Conservation (phyloP, 805 yeast species). For the Ogataea thermomethanolica region DNA sequence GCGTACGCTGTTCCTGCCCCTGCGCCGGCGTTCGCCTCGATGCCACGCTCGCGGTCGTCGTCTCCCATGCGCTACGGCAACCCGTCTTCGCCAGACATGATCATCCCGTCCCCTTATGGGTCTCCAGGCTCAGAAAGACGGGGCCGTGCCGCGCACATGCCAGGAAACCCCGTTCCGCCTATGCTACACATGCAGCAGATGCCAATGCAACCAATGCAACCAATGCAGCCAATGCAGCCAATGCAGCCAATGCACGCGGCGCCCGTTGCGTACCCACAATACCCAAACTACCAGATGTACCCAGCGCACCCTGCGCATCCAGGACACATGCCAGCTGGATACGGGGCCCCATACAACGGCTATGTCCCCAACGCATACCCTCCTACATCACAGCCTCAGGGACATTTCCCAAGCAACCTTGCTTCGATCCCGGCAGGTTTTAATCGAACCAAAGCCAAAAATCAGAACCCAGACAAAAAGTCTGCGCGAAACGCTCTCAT, state of each 20-base stretch:
- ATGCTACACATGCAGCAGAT: too few species aligned
- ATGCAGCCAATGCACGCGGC: conserved; percentile 2
- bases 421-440: background rate
- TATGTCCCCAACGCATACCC: too few species aligned
- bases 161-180: too few species aligned
- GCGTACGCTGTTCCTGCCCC: conserved; percentile 1
- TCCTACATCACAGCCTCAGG: too few species aligned
- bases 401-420: too few species aligned
- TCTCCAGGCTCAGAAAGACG: conserved; percentile 14
- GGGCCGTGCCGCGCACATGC: background rate
- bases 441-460: conserved; percentile 39
- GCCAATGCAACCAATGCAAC: conserved; percentile 2
- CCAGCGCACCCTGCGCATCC: conserved; percentile 2
- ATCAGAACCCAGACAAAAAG: conserved; percentile 42
- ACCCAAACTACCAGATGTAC: conserved; percentile 9
- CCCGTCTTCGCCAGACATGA: conserved; percentile 5
- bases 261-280: background rate
- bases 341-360: background rate
- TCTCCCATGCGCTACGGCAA: conserved; percentile 7
- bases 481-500: conserved; percentile 60
- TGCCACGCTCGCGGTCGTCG: conserved; percentile 5
- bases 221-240: conserved; percentile 3
- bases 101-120: conserved; percentile 6
- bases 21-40: conserved; percentile 1
- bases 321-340: background rate